Evolutionary conservation across 164 flowering plant species (phyloP).

Genomic region (Cinnamomum chago): DNA sequence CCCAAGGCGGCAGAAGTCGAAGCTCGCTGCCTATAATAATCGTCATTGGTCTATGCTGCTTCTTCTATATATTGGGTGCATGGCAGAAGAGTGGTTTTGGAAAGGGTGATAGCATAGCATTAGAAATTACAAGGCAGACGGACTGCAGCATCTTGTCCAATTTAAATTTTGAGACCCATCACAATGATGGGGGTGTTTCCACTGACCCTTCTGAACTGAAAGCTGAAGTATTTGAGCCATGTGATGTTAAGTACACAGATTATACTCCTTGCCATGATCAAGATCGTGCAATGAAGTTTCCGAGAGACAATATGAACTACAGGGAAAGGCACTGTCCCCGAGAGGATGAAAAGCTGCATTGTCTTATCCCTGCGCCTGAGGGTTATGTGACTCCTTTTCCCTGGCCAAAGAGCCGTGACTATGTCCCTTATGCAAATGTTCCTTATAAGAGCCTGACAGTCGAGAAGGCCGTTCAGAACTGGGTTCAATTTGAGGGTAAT

Average conservation of each 20-base stretch:
- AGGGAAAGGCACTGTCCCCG: slow-evolving; percentile 94
- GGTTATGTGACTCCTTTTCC: slow-evolving; percentile 83
- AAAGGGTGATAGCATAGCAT: slow-evolving; percentile 69
- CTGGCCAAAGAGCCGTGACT: slow-evolving; percentile 95
- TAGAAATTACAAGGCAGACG: slow-evolving; percentile 47
- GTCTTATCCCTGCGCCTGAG: slow-evolving; percentile 89
- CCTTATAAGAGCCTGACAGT: slow-evolving; percentile 78
- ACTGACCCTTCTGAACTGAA: slow-evolving; percentile 42
- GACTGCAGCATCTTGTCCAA: slow-evolving; percentile 51
- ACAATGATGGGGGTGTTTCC: slow-evolving; percentile 35
- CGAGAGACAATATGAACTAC: slow-evolving; percentile 89
- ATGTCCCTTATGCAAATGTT: slow-evolving; percentile 86
- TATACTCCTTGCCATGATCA: slow-evolving; percentile 97
- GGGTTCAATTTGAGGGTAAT: slow-evolving; percentile 86
- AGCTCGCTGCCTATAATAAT: slow-evolving; percentile 59
- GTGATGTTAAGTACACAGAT: slow-evolving; percentile 60
- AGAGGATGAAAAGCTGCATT: slow-evolving; percentile 64
- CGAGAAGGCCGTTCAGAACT: slow-evolving; percentile 90
- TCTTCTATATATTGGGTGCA: slow-evolving; percentile 82
- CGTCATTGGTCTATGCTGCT: slow-evolving; percentile 69
- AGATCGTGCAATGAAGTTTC: slow-evolving; percentile 89
- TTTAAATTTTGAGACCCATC: slow-evolving; percentile 73
- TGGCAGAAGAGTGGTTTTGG: slow-evolving; percentile 97
- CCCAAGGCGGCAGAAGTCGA: slow-evolving; percentile 43
- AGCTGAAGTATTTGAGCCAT: slow-evolving; percentile 49